Conservation (phyloP, 1,284 basidiomycete species). For the Malassezia cuniculi region DNA sequence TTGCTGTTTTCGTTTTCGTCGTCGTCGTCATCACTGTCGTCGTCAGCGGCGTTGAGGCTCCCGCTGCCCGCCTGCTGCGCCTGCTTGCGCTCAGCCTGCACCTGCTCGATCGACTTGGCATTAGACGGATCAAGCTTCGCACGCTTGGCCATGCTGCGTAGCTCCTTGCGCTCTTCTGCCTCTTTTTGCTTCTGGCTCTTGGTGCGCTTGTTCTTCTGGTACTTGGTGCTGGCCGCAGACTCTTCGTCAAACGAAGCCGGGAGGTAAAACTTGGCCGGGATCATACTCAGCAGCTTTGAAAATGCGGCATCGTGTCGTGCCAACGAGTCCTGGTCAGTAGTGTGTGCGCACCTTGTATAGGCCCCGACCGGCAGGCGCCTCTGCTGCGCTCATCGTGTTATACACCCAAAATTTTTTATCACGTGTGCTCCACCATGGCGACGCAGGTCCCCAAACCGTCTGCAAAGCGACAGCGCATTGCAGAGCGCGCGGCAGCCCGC, state of each 20-base stretch:
- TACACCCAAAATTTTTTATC: constrained; percentile 12
- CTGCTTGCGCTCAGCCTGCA: constrained; percentile 33
- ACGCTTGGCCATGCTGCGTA: constrained; percentile 22
- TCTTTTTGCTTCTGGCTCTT: constrained; percentile 36
- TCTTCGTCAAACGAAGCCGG: constrained; percentile 20
- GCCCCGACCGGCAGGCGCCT: constrained; percentile 1
- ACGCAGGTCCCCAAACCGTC: constrained; percentile 30
- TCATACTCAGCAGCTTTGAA: constrained; percentile 26
- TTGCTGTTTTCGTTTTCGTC: constrained; percentile 1
- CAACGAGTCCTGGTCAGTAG: constrained; percentile 16
- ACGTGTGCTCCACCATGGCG: constrained; percentile 23
- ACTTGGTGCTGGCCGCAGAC: constrained; percentile 24
- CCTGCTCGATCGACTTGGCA: constrained; percentile 24
- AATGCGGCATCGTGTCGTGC: constrained; percentile 29
- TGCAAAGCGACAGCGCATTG: constrained; percentile 31
- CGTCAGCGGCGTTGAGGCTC: constrained; percentile 1
- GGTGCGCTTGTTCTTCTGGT: constrained; percentile 40
- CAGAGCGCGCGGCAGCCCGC: constrained; percentile 17
- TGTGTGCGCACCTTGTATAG: background rate
- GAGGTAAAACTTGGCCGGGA: constrained; percentile 39
- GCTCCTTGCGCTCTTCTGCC: constrained; percentile 28
- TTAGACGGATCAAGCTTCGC: constrained; percentile 35
- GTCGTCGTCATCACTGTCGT: background rate
- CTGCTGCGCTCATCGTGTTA: constrained; percentile 1
- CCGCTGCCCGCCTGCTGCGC: no score